Evolutionary conservation across 148 eudicot genomes (phyloP).

Genomic region (Persicaria tinctoria): DNA sequence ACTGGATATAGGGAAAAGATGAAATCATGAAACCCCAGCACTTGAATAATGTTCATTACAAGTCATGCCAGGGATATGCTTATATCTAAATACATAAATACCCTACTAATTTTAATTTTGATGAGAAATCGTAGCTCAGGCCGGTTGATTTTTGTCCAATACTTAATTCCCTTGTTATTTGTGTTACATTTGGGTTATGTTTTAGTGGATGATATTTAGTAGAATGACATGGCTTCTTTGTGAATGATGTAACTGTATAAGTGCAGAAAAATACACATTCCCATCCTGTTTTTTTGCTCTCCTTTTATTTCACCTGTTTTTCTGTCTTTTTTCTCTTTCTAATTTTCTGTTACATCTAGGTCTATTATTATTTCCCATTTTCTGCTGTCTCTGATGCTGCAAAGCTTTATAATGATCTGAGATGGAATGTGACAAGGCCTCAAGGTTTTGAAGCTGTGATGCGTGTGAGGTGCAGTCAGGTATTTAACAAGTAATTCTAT

Average conservation of each 20-base stretch:
- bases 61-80: neutral
- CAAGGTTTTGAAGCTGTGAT: constrained; percentile 97
- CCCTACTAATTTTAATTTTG: neutral
- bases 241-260: neutral
- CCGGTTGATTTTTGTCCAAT: neutral
- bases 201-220: neutral
- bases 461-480: constrained; percentile 98
- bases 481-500: constrained; percentile 2
- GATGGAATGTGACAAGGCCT: constrained; percentile 95
- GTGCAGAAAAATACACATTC: neutral
- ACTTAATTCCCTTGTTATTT: neutral
- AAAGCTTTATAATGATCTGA: constrained; percentile 92
- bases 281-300: neutral
- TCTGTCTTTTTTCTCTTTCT: neutral
- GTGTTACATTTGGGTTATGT: neutral
- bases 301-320: neutral
- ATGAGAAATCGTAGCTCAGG: neutral
- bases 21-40: neutral
- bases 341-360: constrained; percentile 35
- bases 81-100: too few species aligned
- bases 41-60: neutral
- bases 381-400: constrained; percentile 87
- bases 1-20: too few species aligned
- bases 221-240: neutral
- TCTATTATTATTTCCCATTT: constrained; percentile 83